Evolutionary conservation across 345 rosid genomes (phyloP), one percentile per base, ranked within the genome.

Genomic region (Clausena lansium): DNA sequence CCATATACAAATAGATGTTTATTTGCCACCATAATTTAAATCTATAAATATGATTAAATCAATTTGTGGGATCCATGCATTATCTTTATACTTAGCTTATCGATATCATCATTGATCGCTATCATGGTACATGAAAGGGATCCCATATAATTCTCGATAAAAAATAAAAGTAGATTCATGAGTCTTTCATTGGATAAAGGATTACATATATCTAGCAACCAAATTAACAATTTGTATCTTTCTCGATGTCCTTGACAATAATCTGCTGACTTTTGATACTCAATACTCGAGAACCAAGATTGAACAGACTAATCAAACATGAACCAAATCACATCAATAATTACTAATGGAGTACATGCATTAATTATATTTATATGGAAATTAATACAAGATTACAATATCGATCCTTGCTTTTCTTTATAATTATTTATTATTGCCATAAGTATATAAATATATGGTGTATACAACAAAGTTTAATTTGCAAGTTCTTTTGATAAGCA

Each of bases 241-340:
- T 73, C n/a, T 58, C 17, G 8, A 35, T 58, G 52, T 73, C 33
- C 22, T 72, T 70, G 50, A 47, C 27, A 55, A 71, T 71, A 55
- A 70, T 50, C 36, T 70, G 69, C 25, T 35, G 69, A 65, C 69
- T 33, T 67, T 68, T 38, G 30, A 11, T n/a, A 17, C 33, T 39
- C 32, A 67, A 41, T 41, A 41, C 11, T 41, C 27, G 57, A 68
- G 25, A 4, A 41, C 47, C 14, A 45, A 45, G 50, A 45, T 0
- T 0, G 30, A 14, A 30, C 25, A 28, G 13, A 17, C 0, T 39
- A 61, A 73, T 39, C 66, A 60, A n/a, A 6, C 33, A 60, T 25
- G 27, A 38, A 60, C 61, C 38, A 25, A 39, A 32, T 73, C 68
- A 41, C 36, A 72, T 41, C 54, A 19, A 60, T 19, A 70, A 27